Evolutionary conservation across 495 filamentous ascomycete genomes (phyloP).

Genomic region (Lophiostoma macrostomum): DNA sequence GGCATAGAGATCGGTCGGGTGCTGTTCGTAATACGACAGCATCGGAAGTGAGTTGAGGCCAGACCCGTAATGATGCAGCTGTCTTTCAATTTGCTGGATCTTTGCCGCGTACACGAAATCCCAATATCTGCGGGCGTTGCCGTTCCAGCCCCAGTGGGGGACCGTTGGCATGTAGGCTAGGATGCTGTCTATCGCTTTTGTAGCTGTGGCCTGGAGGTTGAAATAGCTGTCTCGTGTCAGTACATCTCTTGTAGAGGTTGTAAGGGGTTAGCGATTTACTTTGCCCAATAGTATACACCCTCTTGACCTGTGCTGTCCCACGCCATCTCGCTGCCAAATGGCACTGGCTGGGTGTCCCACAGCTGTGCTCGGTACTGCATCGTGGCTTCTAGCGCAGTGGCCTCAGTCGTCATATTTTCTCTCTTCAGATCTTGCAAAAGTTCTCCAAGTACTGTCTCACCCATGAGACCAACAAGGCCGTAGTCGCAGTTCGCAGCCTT

Average conservation of each 20-base stretch:
- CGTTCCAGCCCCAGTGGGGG: conserved; percentile 55
- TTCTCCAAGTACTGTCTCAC: conserved; percentile 51
- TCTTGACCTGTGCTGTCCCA: conserved; percentile 58
- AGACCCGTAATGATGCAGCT: conserved; percentile 58
- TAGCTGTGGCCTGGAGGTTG: conserved; percentile 41
- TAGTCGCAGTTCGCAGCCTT: conserved; percentile 40
- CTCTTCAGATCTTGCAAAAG: conserved; percentile 47
- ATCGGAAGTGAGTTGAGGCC: conserved; percentile 52
- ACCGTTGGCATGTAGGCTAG: conserved; percentile 52
- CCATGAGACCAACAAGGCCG: conserved; percentile 49
- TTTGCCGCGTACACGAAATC: conserved; percentile 52
- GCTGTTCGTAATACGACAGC: conserved; percentile 45
- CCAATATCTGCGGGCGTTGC: conserved; percentile 55
- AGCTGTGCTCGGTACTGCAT: conserved; percentile 46
- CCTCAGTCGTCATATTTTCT: conserved; percentile 43
- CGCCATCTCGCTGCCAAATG: conserved; percentile 55
- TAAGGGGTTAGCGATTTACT: too few relatives aligned
- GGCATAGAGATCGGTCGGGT: conserved; percentile 44
- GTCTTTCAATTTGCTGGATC: conserved; percentile 49
- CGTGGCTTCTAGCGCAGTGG: conserved; percentile 37
- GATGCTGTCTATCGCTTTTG: conserved; percentile 50
- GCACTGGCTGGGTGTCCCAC: conserved; percentile 46
- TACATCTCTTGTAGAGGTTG: too few relatives aligned
- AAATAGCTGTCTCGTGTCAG: too few relatives aligned
- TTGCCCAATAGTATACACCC: conserved; percentile 55